Evolutionary conservation across 805 yeast species (phyloP).

Genomic region (Saccharomyces jurei): DNA sequence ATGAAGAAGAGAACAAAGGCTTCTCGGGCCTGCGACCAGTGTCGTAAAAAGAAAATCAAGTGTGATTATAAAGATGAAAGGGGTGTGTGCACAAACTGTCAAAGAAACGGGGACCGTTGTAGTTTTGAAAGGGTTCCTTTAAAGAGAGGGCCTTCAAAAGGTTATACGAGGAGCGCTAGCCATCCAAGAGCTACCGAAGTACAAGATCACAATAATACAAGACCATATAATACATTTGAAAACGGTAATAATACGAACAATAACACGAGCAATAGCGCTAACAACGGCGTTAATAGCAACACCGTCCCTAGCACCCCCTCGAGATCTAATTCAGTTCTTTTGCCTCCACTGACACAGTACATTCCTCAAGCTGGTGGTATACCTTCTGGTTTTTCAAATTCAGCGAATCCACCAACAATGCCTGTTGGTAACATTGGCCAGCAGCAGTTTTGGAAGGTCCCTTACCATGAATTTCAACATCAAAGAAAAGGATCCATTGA

Average conservation of each 20-base stretch:
- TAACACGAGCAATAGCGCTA: background rate
- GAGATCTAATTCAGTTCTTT: conserved; percentile 15
- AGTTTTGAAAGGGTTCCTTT: conserved; percentile 63
- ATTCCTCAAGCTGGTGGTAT: conserved; percentile 10
- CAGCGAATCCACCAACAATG: background rate
- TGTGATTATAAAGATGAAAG: conserved; percentile 56
- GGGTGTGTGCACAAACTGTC: conserved; percentile 57
- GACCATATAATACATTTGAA: background rate
- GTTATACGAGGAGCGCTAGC: conserved; percentile 40
- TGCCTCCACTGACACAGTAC: conserved; percentile 30
- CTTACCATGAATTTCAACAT: conserved; percentile 28
- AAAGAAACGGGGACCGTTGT: conserved; percentile 51
- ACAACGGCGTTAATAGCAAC: background rate
- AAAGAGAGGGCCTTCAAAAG: conserved; percentile 75
- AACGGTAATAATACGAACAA: background rate
- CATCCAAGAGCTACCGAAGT: background rate
- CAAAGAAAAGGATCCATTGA: conserved; percentile 28
- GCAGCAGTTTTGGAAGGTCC: conserved; percentile 33
- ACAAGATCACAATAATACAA: background rate
- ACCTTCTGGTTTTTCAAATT: background rate
- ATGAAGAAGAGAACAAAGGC: conserved; percentile 58
- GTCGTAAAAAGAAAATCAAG: conserved; percentile 62
- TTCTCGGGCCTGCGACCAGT: conserved; percentile 74
- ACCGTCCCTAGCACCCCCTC: conserved; percentile 10
- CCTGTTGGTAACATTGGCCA: conserved; percentile 9